Evolutionary conservation across 768 basidiomycete species (phyloP).

Genomic region (Kondoa malvinella): DNA sequence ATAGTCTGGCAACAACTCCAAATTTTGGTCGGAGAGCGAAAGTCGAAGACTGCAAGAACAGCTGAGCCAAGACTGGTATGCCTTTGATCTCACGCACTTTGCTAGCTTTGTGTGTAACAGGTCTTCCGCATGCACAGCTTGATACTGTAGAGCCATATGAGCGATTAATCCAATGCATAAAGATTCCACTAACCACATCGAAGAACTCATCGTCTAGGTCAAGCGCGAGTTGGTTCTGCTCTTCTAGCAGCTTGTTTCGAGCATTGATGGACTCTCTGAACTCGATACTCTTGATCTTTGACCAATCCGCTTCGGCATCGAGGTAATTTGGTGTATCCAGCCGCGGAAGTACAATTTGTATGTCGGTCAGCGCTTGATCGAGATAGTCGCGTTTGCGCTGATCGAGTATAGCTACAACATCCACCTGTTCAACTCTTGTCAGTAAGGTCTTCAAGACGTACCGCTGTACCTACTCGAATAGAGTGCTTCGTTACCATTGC

Average conservation of each 20-base stretch:
- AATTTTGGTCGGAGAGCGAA: conserved; percentile 84
- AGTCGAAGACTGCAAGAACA: conserved; percentile 43
- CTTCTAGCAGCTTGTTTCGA: conserved; percentile 40
- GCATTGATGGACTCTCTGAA: conserved; percentile 66
- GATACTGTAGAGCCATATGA: conserved; percentile 44
- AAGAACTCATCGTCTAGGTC: conserved; percentile 9
- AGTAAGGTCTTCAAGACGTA: conserved; percentile 7
- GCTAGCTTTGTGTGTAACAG: conserved; percentile 57
- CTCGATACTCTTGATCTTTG: conserved; percentile 60
- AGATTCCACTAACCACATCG: background rate
- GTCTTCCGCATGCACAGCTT: conserved; percentile 55
- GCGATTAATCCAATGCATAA: background rate
- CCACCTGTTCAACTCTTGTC: conserved; percentile 5
- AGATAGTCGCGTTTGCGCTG: background rate
- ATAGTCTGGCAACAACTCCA: conserved; percentile 92
- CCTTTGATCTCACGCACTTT: conserved; percentile 5
- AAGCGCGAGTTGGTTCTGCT: conserved; percentile 32
- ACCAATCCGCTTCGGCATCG: conserved; percentile 69
- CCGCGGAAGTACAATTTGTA: background rate
- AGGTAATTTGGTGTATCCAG: conserved; percentile 10
- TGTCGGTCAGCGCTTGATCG: conserved; percentile 8
- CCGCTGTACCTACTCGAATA: conserved; percentile 34
- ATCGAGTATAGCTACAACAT: background rate
- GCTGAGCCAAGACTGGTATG: background rate
- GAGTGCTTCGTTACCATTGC: conserved; percentile 51